A percentile compares a stretch with the other conserved stretches of the same genome.
These are phyloP conservation scores for Simplicillium sp. DNA, from an alignment of 2,329 filamentous ascomycete species.

Conservation along the genomic window DNA sequence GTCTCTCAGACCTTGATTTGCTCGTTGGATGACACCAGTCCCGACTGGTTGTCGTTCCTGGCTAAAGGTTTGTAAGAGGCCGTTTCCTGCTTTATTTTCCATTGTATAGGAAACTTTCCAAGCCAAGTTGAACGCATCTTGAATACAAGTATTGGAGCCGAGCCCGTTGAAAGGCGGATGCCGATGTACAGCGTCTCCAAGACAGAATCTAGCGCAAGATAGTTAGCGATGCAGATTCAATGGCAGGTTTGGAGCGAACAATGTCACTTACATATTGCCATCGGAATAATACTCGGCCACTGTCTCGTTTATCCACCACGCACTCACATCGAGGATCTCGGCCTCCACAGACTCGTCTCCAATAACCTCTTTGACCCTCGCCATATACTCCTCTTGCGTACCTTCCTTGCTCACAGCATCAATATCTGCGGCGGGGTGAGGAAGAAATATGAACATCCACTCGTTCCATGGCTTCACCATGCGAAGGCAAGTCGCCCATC, in stretches of 20 bases:
- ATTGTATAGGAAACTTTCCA: slow-evolving; percentile 43
- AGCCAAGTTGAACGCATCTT: slow-evolving; percentile 45
- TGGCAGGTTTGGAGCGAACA: no score
- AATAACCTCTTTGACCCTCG: slow-evolving; percentile 37
- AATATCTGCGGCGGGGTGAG: slow-evolving; percentile 25
- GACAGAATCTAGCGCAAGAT: slow-evolving; percentile 37
- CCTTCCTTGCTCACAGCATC: slow-evolving; percentile 16
- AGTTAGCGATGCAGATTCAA: no score
- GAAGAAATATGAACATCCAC: slow-evolving; percentile 49
- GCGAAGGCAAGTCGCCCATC: slow-evolving; percentile 37
- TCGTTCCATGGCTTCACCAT: slow-evolving; percentile 58
- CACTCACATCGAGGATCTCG: slow-evolving; percentile 42
- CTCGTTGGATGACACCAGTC: slow-evolving; percentile 36
- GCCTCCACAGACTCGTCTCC: slow-evolving; percentile 42
- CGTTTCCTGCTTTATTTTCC: slow-evolving; percentile 24
- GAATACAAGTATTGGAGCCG: slow-evolving; percentile 49
- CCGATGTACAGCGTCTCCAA: slow-evolving; percentile 49
- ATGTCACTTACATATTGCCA: slow-evolving; percentile 29
- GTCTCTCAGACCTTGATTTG: slow-evolving; percentile 47
- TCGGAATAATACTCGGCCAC: slow-evolving; percentile 47
- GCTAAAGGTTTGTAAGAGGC: slow-evolving; percentile 32
- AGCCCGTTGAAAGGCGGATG: slow-evolving; percentile 49
- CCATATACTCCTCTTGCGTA: not conserved
- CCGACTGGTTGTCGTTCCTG: slow-evolving; percentile 41
- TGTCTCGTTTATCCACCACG: slow-evolving; percentile 53